Percentiles rank a stretch among this genome's conserved stretches.
These are phyloP conservation scores for Haplographium delicatum DNA, from an alignment of 495 filamentous ascomycete genomes.

Conservation along the genomic window DNA sequence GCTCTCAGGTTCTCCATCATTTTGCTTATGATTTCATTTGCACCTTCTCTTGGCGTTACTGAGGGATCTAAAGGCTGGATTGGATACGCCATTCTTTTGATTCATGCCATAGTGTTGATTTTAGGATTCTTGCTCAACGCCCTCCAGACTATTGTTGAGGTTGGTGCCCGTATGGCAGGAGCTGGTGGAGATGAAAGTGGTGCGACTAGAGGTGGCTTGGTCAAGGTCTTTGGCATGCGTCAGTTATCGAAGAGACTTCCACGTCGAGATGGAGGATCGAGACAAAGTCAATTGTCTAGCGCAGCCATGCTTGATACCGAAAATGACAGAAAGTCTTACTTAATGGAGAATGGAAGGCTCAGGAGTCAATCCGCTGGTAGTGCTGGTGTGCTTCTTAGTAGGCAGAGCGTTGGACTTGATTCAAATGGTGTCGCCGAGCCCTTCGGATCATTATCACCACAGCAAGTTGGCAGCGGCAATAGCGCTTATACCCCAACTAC, in stretches of 20 bases:
- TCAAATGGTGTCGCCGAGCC: constrained; percentile 14
- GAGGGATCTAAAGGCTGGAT: constrained; percentile 86
- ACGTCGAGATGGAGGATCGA: constrained; percentile 49
- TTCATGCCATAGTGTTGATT: constrained; percentile 81
- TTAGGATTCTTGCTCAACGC: constrained; percentile 95
- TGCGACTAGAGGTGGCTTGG: constrained; percentile 78
- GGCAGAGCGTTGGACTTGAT: constrained; percentile 32
- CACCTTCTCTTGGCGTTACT: constrained; percentile 71
- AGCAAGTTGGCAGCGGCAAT: constrained; percentile 31
- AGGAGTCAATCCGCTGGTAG: constrained; percentile 78
- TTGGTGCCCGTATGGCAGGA: constrained; percentile 71
- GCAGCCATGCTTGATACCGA: constrained; percentile 70
- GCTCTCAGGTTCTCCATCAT: constrained; percentile 70
- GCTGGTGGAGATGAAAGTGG: constrained; percentile 71
- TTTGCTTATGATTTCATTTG: constrained; percentile 80
- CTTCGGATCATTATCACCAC: constrained; percentile 14
- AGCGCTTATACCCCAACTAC: constrained; percentile 65
- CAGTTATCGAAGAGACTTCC: constrained; percentile 77
- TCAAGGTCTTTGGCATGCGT: constrained; percentile 87
- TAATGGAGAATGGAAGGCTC: constrained; percentile 55
- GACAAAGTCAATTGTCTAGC: constrained; percentile 74
- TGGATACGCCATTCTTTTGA: constrained; percentile 82
- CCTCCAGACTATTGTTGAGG: constrained; percentile 82
- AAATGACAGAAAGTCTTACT: constrained; percentile 59
- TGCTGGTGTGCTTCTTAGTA: constrained; percentile 66